phyloP scores from a whole-genome alignment of 2,329 filamentous ascomycete species.

The Aspergillus tubingensis region DNA sequence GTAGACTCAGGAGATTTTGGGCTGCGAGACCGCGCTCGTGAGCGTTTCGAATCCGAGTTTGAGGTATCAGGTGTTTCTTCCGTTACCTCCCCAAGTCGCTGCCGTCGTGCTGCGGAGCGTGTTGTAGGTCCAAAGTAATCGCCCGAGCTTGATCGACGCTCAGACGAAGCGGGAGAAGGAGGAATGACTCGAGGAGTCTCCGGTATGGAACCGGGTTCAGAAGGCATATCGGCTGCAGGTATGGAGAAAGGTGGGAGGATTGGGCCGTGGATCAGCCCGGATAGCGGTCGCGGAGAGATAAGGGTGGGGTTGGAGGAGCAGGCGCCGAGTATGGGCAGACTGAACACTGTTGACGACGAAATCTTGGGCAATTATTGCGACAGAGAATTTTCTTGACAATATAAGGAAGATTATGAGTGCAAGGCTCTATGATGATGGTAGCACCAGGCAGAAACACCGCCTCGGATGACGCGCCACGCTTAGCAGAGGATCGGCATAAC shows the following conservation, averaged over 20 bases:
- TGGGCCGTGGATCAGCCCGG: conserved; percentile 29
- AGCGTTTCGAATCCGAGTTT: conserved; percentile 56
- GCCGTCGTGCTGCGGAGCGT: conserved; percentile 66
- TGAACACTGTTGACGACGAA: conserved; percentile 28
- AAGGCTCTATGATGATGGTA: conserved; percentile 7
- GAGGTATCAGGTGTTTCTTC: conserved; percentile 52
- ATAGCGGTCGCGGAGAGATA: conserved; percentile 25
- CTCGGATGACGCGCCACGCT: conserved; percentile 19
- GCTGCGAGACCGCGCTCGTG: conserved; percentile 64
- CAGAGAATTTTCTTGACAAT: neutral
- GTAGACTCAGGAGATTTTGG: conserved; percentile 39
- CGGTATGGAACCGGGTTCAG: conserved; percentile 62
- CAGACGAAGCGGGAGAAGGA: conserved; percentile 73
- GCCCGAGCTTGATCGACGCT: conserved; percentile 46
- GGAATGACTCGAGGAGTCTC: conserved; percentile 85
- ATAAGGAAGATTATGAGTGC: conserved; percentile 9
- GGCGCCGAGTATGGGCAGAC: conserved; percentile 24
- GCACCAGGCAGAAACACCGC: conserved; percentile 17
- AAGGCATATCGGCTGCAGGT: conserved; percentile 42
- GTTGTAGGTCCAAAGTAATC: conserved; percentile 75
- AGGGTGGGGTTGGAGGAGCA: conserved; percentile 24
- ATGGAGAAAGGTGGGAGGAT: conserved; percentile 54
- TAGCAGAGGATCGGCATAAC: conserved; percentile 13
- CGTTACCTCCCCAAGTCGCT: conserved; percentile 53
- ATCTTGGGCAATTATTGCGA: conserved; percentile 36